Evolutionary conservation across 345 rosid species (phyloP), one percentile per base, ranked within the genome.

Genomic region (Cardamine occulta): DNA sequence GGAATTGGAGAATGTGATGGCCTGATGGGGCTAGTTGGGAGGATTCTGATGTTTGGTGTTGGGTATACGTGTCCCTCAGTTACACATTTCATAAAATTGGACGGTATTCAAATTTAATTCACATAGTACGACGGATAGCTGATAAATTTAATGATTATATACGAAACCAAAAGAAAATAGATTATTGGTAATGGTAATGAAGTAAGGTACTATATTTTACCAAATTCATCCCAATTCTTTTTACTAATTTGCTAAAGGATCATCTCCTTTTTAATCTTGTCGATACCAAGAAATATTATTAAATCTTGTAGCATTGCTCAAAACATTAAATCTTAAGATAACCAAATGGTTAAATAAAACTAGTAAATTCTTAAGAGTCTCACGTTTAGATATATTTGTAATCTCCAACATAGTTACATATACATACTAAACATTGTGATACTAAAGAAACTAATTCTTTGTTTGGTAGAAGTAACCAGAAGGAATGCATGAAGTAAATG

Each of bases 21-120:
- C 45, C 21, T 60, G 65, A 37, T 19, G 23, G 24, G 42, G 4
- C 53, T 39, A 15, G 73, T 55, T 68, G 63, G 73, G 52, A 68
- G 39, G 1, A 15, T 28, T 59, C 31, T 59, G 74, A 68, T 75
- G 56, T 61, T 60, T 75, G 18, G 23, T 68, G 48, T 60, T 31
- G 37, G 37, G 45, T 31, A 68, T 63, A 75, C 79, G 63, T 68
- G 74, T 75, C 69, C 4, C 63, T 60, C n/a, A 48, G n/a, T 61
- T 68, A 60, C 35, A 68, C 29, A 21, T 42, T 61, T 31, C 63
- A 75, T 75, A 40, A 53, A 35, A 63, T 58, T 49, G 1, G 37
- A 37, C 53, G 68, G 61, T 48, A 48, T 14, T 48, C 4, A 26
- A 32, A 12, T 32, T 39, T 23, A 60, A 35, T 60, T 35, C 28